phyloP scores from a whole-genome alignment of 2,329 filamentous ascomycete species.

The Pyricularia grisea region DNA sequence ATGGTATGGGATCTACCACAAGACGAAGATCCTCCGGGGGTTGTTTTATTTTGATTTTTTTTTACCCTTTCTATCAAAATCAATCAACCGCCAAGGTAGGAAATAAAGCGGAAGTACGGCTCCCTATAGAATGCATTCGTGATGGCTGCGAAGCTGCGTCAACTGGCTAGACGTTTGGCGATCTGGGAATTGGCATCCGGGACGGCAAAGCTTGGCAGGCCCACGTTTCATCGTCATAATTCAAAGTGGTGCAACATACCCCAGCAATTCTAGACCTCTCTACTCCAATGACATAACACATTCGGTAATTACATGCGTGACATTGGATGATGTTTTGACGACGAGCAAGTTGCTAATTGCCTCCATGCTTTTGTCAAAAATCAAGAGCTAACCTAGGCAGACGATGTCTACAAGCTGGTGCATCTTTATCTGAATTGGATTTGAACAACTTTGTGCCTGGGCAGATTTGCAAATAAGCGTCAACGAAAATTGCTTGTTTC shows the following conservation, averaged over 20 bases:
- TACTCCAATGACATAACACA: not conserved
- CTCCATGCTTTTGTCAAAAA: too few species aligned
- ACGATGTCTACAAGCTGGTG: too few species aligned
- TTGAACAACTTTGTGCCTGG: too few species aligned
- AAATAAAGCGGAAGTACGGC: not conserved
- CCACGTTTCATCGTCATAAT: not conserved
- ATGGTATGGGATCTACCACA: not conserved
- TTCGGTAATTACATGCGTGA: not conserved
- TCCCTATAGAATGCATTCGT: not conserved
- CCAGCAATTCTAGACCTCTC: not conserved
- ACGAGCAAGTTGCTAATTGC: too few species aligned
- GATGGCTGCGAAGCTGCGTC: not conserved
- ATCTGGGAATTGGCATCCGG: not conserved
- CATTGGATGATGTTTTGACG: too few species aligned
- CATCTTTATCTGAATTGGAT: too few species aligned
- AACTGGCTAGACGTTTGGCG: not conserved
- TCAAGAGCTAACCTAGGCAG: too few species aligned
- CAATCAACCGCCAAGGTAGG: not conserved
- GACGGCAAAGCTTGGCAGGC: not conserved
- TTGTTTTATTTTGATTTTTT: not conserved
- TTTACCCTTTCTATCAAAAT: not conserved
- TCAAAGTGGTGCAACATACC: not conserved
- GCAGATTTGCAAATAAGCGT: too few species aligned
- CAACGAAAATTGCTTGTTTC: too few species aligned
- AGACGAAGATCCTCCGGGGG: not conserved